Base-by-base conservation (phyloP, 371 early-diverging fungal genomes). In the Catenaria anguillulae region DNA sequence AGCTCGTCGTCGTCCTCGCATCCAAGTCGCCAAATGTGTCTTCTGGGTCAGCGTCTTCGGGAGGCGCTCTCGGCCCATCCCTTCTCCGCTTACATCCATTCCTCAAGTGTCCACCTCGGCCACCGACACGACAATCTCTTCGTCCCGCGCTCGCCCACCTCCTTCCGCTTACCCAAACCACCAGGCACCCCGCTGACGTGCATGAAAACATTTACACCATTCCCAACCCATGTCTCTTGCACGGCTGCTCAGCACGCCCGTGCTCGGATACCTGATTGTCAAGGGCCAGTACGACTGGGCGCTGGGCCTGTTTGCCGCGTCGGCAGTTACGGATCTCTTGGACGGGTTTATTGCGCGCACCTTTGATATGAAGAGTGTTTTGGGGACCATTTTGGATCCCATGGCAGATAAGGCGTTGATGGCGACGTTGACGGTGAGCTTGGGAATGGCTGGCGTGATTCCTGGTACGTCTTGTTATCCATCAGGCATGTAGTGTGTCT, bases 351-450 rank as follows among this genome's bases (percentile, higher is more conserved):
- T 96, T 66, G 97, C 97, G 19, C 77, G 96, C 40, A 74, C 78
- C 54, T 95, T 81, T 69, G 85, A 91, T 55, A 82, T 88, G 84
- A 82, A 82, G 67, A 88, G 90, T 17, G 74, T 86, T 37, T 73
- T 93, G 24, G 97, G 97, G 6, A 87, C 90, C 0, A 87, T 92
- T 29, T 79, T 96, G 52, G 97, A 97, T 66, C 97, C 97, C 4
- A 82, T 87, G n/a, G 96, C 96, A 5, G 97, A 97, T 73, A 97
- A 97, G 71, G 80, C 85, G 3, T 70, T 97, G 31, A 92, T 96
- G 93, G 91, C 93, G 0, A 82, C 86, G 17, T 69, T 95, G 71
- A 88, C 90, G 15, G 76, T 92, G 4, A 84, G 92, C 33, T 69
- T 95, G 60, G 79, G 84, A 5, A 78, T 78, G 67, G 78, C 83